These are phyloP conservation scores for Lophiotrema nucula DNA, from an alignment of 495 filamentous ascomycete species.

Conservation along the genomic window DNA sequence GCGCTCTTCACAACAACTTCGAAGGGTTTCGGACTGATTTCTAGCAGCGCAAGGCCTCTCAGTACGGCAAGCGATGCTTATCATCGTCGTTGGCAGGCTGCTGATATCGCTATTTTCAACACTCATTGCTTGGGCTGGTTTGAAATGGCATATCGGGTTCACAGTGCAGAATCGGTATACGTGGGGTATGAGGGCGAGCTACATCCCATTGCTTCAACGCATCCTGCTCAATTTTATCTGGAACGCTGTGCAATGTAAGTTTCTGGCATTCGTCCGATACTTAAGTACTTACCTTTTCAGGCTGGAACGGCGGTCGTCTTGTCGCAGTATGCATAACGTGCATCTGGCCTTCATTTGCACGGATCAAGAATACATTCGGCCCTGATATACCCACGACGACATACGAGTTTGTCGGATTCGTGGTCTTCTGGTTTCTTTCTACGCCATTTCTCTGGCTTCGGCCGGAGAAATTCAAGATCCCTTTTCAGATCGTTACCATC, in stretches of 20 bases:
- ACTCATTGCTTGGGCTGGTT: slow-evolving; percentile 42
- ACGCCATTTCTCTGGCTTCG: slow-evolving; percentile 43
- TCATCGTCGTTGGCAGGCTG: slow-evolving; percentile 39
- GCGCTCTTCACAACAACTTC: neutral
- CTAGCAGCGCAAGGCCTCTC: slow-evolving; percentile 38
- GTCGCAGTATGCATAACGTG: slow-evolving; percentile 41
- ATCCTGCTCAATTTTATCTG: slow-evolving; percentile 36
- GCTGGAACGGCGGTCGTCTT: slow-evolving; percentile 37
- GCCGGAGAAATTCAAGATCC: slow-evolving; percentile 47
- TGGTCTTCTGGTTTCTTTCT: slow-evolving; percentile 46
- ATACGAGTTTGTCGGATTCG: slow-evolving; percentile 46
- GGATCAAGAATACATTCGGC: slow-evolving; percentile 44
- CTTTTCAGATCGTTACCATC: slow-evolving; percentile 39
- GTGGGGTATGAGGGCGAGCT: slow-evolving; percentile 37
- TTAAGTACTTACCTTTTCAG: neutral
- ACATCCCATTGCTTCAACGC: slow-evolving; percentile 31
- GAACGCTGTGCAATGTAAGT: slow-evolving; percentile 33
- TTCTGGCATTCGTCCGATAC: neutral
- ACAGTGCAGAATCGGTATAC: slow-evolving; percentile 42
- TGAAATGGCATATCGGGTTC: slow-evolving; percentile 44
- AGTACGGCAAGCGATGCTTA: slow-evolving; percentile 42
- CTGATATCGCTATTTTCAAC: slow-evolving; percentile 40
- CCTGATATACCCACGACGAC: slow-evolving; percentile 43
- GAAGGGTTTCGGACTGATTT: slow-evolving; percentile 1
- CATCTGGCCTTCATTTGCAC: slow-evolving; percentile 47